phyloP scores from a whole-genome alignment of 164 flowering plant genomes.

The Buxus sempervirens region DNA sequence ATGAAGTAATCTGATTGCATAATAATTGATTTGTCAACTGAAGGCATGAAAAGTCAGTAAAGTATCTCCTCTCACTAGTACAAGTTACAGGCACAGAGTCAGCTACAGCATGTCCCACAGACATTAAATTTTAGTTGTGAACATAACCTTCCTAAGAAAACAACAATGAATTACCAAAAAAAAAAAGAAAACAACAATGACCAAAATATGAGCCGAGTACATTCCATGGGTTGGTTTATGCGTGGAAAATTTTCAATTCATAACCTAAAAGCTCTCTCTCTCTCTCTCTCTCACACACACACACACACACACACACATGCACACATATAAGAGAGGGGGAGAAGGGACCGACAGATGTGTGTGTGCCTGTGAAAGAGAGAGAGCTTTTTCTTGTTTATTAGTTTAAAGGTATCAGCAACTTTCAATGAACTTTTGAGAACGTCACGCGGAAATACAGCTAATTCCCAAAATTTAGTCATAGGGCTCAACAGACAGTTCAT shows the following conservation, averaged over 20 bases:
- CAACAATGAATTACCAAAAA: no score
- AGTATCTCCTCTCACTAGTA: neutral
- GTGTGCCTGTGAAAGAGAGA: no score
- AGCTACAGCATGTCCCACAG: neutral
- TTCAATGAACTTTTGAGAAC: no score
- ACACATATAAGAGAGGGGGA: no score
- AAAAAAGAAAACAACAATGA: no score
- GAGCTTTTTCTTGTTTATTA: no score
- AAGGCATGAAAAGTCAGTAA: neutral
- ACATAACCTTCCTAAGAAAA: neutral
- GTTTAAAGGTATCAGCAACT: no score
- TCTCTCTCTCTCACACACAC: no score
- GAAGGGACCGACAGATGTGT: no score
- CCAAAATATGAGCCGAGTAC: neutral
- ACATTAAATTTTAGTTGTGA: neutral
- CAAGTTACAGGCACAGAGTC: neutral
- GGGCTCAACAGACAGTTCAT: neutral
- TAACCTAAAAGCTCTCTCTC: no score
- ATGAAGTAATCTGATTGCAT: conserved; percentile 3
- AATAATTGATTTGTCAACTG: neutral
- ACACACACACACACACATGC: no score
- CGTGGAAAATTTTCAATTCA: neutral
- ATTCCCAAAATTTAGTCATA: neutral
- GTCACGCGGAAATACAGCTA: neutral
- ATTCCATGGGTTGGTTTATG: neutral